Evolutionary conservation across 495 filamentous ascomycete genomes (phyloP), one percentile per base, ranked within the genome.

Genomic region (Parmelia sp.): DNA sequence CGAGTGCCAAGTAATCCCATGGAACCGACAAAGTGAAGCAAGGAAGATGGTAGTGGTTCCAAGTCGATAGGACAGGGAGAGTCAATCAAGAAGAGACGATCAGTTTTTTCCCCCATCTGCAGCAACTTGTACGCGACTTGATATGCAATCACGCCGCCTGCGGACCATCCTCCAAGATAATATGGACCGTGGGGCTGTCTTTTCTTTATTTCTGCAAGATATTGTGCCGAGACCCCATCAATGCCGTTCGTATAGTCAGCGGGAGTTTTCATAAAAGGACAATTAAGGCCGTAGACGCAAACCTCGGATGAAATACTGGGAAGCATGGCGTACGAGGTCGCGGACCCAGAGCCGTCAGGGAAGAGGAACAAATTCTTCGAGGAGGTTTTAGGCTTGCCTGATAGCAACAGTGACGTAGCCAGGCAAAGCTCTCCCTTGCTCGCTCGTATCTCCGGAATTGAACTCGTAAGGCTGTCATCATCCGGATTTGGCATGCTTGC

Each of bases 111-210:
- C 29, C 85, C 85, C 21, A 80, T 77, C 6, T 36, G 33, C 17
- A 74, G 63, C 0, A 95, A 79, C 64, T 90, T 84, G 60, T 84
- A 83, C 33, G 86, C 84, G 33, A 89, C 87, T 71, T 94, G 90
- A 72, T 90, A 96, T 35, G 92, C 91, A 66, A 90, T 86, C 33
- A 94, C 88, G 56, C 91, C 91, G 61, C 91, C 91, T 12, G 90
- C 90, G 29, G 87, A 90, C 91, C 91, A 96, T 21, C 81, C 87
- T 59, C 84, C 84, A 36, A 88, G 75, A 66, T 80, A 77, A 74
- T 88, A 88, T 9, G 85, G 85, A 1, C 91, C 91, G 53, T 86
- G 81, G 1, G 91, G 84, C 74, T 90, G 80, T 58, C 88, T 84
- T 66, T 89, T 83, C 10, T 83, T 86, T 65, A 89, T 86, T 69